phyloP scores from a whole-genome alignment of 441 rosid species.

The Metrosideros polymorpha region DNA sequence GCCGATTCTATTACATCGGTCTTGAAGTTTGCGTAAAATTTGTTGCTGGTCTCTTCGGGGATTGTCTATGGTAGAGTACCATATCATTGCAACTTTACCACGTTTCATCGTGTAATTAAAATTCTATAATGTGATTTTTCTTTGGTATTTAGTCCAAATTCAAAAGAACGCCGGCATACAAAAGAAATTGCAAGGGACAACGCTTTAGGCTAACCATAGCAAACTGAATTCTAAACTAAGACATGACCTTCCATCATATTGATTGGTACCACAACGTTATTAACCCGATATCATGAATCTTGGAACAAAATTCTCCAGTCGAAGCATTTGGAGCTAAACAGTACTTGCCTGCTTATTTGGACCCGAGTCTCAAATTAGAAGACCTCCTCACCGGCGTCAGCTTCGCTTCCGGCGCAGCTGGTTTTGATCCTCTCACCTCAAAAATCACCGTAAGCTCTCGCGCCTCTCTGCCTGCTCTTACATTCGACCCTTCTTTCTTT shows the following conservation, averaged over 20 bases:
- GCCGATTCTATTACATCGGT: no score
- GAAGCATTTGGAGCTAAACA: slow-evolving; percentile 4
- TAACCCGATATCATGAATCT: background rate
- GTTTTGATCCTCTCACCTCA: slow-evolving; percentile 11
- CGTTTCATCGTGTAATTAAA: background rate
- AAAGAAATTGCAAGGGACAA: background rate
- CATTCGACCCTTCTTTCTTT: background rate
- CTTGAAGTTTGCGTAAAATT: background rate
- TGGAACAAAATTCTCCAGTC: background rate
- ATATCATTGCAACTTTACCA: background rate
- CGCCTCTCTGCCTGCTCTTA: background rate
- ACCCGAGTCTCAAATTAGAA: slow-evolving; percentile 1
- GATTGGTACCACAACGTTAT: background rate
- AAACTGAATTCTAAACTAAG: background rate
- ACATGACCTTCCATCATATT: background rate
- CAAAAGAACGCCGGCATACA: background rate
- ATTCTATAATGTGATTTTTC: background rate
- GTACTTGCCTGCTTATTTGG: slow-evolving; percentile 10
- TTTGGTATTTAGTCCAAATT: background rate
- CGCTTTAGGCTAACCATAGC: background rate
- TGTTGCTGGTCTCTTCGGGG: background rate
- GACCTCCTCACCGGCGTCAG: slow-evolving; percentile 15
- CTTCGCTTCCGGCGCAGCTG: slow-evolving; percentile 10
- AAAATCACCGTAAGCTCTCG: background rate
- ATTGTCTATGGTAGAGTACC: background rate